These are phyloP conservation scores for Coemansia sp. DNA, from an alignment of 192 early-diverging fungal genomes.

Conservation along the genomic window DNA sequence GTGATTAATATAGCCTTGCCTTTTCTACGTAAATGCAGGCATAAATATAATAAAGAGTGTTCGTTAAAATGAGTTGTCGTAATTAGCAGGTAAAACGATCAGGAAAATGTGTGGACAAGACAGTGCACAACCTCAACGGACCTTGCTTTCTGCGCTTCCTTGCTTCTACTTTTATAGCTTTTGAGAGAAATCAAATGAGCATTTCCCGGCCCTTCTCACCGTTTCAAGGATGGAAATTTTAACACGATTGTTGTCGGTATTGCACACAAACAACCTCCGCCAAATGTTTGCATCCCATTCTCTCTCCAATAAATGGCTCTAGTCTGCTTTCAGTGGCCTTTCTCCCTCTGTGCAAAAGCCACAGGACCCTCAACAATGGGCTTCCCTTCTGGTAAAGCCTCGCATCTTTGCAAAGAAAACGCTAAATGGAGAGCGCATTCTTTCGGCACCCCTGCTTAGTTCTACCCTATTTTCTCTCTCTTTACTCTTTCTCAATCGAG, in stretches of 20 bases:
- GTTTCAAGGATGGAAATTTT: constrained; percentile 1
- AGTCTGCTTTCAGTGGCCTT: neutral
- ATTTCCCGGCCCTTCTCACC: neutral
- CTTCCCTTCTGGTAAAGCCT: neutral
- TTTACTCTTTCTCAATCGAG: neutral
- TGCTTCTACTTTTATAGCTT: neutral
- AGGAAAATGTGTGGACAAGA: neutral
- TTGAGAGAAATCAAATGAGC: neutral
- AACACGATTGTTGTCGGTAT: neutral
- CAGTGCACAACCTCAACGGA: neutral
- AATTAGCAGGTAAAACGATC: neutral
- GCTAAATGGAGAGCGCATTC: neutral
- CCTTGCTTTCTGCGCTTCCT: neutral
- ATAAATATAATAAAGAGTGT: neutral
- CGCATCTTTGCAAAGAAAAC: neutral
- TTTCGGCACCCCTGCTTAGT: neutral
- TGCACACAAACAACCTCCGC: neutral
- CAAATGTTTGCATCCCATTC: neutral
- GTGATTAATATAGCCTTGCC: neutral
- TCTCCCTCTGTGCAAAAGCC: neutral
- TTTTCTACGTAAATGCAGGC: neutral
- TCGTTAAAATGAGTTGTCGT: neutral
- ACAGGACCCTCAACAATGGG: neutral
- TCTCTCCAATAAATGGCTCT: neutral
- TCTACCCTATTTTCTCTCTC: neutral